A percentile compares a stretch with the other conserved stretches of the same genome.
phyloP scores from a whole-genome alignment of 345 rosid genomes.

The Camelina hispida region DNA sequence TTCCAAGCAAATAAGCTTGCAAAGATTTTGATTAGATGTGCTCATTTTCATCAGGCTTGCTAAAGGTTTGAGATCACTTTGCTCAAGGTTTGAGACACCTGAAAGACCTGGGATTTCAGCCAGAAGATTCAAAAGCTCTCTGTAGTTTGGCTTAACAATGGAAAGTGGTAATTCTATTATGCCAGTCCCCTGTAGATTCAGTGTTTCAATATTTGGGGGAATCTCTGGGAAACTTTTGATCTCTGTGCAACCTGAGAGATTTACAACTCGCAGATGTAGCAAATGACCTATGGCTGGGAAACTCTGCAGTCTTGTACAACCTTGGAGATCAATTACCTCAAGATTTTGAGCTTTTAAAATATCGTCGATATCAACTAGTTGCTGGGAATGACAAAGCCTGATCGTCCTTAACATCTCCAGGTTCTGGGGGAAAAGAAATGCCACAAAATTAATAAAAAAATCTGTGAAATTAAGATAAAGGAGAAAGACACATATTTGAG shows the following conservation, averaged over 20 bases:
- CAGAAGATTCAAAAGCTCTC: neutral
- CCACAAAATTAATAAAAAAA: neutral
- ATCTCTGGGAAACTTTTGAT: neutral
- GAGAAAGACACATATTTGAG: neutral
- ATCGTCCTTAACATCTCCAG: constrained; percentile 1
- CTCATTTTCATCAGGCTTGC: neutral
- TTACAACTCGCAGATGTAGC: neutral
- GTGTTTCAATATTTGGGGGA: neutral
- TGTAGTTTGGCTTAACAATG: neutral
- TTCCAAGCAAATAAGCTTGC: constrained; percentile 2
- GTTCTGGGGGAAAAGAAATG: neutral
- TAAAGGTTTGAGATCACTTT: neutral
- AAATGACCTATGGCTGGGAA: constrained; percentile 3
- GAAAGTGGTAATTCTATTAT: neutral
- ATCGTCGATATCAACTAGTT: neutral
- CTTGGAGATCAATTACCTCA: constrained; percentile 20
- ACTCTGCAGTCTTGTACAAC: neutral
- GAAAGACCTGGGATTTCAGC: constrained; percentile 4
- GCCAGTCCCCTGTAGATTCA: neutral
- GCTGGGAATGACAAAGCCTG: constrained; percentile 10
- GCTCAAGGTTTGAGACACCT: neutral
- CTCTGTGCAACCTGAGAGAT: constrained; percentile 5
- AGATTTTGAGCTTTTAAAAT: neutral
- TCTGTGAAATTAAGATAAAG: neutral
- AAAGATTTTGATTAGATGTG: neutral